Evolutionary conservation across 352 stramenopile species (phyloP).

Genomic region (Globisporangium cylindrosporum): DNA sequence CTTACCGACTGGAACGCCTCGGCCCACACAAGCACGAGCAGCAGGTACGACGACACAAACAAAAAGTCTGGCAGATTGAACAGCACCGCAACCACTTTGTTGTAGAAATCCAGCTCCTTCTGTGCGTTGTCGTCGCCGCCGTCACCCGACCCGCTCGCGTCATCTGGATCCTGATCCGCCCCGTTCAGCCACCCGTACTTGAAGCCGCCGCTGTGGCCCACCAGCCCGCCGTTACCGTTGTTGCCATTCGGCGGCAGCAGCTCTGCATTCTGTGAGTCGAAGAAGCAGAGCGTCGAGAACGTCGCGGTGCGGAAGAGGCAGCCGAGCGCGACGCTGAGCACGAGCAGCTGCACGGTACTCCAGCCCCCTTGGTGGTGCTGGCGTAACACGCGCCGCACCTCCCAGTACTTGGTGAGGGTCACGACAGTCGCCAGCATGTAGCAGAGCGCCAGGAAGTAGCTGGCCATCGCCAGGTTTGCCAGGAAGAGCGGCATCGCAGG

Average conservation of each 20-base stretch:
- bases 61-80: conserved; percentile 93
- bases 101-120: conserved; percentile 85
- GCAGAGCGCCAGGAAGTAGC: conserved; percentile 86
- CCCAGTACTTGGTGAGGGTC: conserved; percentile 72
- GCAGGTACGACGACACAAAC: conserved; percentile 88
- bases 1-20: conserved; percentile 87
- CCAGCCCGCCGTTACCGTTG: conserved; percentile 16
- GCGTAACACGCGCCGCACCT: conserved; percentile 66
- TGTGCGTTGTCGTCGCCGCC: conserved; percentile 27
- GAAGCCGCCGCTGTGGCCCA: conserved; percentile 13
- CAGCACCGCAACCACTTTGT: conserved; percentile 88
- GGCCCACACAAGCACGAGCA: conserved; percentile 90
- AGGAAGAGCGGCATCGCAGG: conserved; percentile 80
- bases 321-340: conserved; percentile 76
- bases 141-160: neutral
- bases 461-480: conserved; percentile 84
- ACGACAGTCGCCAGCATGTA: conserved; percentile 82
- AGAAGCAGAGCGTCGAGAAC: conserved; percentile 86
- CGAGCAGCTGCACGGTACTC: conserved; percentile 82
- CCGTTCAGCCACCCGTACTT: conserved; percentile 13
- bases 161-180: neutral
- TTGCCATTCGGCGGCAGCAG: conserved; percentile 23
- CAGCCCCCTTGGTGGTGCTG: conserved; percentile 65
- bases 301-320: conserved; percentile 85
- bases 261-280: conserved; percentile 74